A percentile compares a stretch with the other conserved stretches of the same genome.
Evolutionary conservation across 139 green algal genomes (phyloP).

Genomic region (Picochlorum sp.): DNA sequence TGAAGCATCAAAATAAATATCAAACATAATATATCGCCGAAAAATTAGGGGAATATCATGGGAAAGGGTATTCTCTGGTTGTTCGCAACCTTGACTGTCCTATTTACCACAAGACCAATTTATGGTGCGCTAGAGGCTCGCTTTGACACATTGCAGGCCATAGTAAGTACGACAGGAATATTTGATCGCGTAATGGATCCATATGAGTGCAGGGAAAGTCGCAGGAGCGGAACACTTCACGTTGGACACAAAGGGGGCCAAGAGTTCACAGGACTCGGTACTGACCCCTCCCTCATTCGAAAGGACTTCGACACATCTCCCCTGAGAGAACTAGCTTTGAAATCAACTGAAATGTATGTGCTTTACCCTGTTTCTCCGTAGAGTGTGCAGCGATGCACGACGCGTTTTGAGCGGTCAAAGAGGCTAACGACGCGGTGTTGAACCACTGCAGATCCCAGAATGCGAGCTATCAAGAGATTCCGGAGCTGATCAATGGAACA

Average conservation of each 20-base stretch:
- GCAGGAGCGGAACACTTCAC: neutral
- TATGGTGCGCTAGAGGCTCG: too few relatives aligned
- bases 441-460: neutral
- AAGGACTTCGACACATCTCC: neutral
- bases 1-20: too few relatives aligned
- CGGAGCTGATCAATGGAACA: neutral
- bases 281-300: neutral
- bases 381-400: neutral
- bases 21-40: too few relatives aligned
- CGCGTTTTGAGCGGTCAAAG: neutral
- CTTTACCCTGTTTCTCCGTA: neutral
- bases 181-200: neutral
- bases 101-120: too few relatives aligned
- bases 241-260: neutral
- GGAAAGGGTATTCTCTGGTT: too few relatives aligned
- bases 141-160: too few relatives aligned
- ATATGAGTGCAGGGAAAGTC: neutral
- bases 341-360: constrained; percentile 3
- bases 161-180: too few relatives aligned
- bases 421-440: too few relatives aligned
- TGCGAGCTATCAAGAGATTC: neutral
- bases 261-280: constrained; percentile 3
- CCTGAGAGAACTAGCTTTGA: neutral
- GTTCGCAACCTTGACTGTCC: too few relatives aligned
- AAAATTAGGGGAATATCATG: too few relatives aligned